These are phyloP conservation scores for Penicillium psychrofluorescens DNA, from an alignment of 495 filamentous ascomycete genomes.

Conservation along the genomic window DNA sequence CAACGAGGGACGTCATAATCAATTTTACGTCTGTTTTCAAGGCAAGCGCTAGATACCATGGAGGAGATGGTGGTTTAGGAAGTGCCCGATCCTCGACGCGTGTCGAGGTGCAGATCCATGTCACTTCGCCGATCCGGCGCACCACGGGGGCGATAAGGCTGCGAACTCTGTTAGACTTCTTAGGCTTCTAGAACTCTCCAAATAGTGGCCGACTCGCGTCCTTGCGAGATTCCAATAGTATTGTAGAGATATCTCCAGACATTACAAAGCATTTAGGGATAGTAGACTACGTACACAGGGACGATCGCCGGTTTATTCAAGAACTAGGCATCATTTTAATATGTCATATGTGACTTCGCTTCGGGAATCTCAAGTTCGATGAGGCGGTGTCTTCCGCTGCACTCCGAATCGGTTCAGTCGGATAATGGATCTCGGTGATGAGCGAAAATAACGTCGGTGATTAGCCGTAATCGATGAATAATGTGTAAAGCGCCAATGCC, in stretches of 20 bases:
- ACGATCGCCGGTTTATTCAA: not conserved
- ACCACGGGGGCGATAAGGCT: not conserved
- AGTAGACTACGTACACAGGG: not conserved
- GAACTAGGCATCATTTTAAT: not conserved
- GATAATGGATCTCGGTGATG: too few species aligned
- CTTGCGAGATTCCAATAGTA: not conserved
- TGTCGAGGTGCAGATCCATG: not conserved
- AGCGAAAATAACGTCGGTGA: too few species aligned
- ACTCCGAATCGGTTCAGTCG: too few species aligned
- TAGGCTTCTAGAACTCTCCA: not conserved
- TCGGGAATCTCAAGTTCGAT: too few species aligned
- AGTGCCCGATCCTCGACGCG: not conserved
- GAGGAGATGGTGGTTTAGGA: not conserved
- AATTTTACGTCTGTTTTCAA: not conserved
- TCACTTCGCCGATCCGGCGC: not conserved
- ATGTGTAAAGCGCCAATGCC: not conserved
- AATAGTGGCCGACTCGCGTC: not conserved
- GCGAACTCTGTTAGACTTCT: not conserved
- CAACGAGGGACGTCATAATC: not conserved
- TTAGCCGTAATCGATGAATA: too few species aligned
- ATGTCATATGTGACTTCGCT: not conserved
- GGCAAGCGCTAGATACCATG: not conserved
- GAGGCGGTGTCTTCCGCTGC: too few species aligned
- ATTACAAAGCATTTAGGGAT: not conserved
- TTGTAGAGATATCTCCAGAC: not conserved